Base-by-base conservation (phyloP, 352 stramenopile genomes). In the Globisporangium nodosum region DNA sequence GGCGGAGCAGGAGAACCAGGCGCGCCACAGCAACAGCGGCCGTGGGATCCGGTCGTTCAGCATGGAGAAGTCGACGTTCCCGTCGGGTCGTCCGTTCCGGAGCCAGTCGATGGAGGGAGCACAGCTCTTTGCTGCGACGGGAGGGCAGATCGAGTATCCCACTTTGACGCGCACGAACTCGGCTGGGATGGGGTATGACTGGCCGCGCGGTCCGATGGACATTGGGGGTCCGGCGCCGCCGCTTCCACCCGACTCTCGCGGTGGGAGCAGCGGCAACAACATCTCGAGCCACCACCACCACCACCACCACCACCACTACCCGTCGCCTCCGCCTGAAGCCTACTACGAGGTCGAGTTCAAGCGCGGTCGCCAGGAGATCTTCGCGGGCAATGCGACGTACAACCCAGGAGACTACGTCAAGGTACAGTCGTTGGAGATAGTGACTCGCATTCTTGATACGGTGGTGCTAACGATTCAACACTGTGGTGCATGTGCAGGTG, bases 291-390 rank as follows among this genome's bases (percentile, higher is more conserved):
- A 59, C 40, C 45, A 49, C n/a, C 43, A 49, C 45, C 45, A 49
- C 8, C 43, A 49, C 11, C 45, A 49, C 8, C 45, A 49, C 45
- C 45, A 49, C 45, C 79, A 80, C 37, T 90, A 81, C 37, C 78
- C 76, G 31, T 70, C 66, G 4, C 76, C 81, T 18, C 79, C 79
- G 16, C 84, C 84, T 4, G 84, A 93, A 67, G 84, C 84, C 0
- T 93, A 91, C 52, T 98, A 97, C 65, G 91, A 96, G 54, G 86
- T 98, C 40, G 96, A 98, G 69, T 98, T 98, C 66, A 98, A 98
- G 68, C 85, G 94, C 8, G 94, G 84, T 21, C 87, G 95, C 21
- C 76, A 86, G 18, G 93, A 94, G 63, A 89, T 98, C 51, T 92
- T 98, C 62, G 78, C 96, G 46, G 80, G 96, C 39, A 81, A 83